phyloP scores from a whole-genome alignment of 495 filamentous ascomycete genomes.

The Talaromyces wortmannii region DNA sequence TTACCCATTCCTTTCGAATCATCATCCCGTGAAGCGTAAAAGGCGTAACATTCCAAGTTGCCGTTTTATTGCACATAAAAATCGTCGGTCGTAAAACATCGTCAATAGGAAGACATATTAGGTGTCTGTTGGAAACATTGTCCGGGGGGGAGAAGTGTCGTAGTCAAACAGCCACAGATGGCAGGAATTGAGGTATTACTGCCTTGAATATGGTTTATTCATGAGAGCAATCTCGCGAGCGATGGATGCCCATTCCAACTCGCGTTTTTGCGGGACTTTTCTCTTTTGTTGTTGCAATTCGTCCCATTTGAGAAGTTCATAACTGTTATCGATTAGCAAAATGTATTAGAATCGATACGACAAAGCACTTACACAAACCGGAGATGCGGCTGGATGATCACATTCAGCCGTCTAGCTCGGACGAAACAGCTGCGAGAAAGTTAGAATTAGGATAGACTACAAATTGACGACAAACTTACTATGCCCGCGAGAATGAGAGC shows the following conservation, averaged over 20 bases:
- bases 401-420: constrained; percentile 76
- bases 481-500: constrained; percentile 85
- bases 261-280: constrained; percentile 49
- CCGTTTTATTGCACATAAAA: not conserved
- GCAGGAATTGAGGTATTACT: constrained; percentile 5
- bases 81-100: constrained; percentile 13
- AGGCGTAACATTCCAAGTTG: too few relatives aligned
- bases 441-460: not conserved
- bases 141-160: not conserved
- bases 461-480: constrained; percentile 44
- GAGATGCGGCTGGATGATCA: constrained; percentile 66
- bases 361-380: constrained; percentile 49
- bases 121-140: not conserved
- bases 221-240: constrained; percentile 87
- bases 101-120: not conserved
- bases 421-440: constrained; percentile 68
- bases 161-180: not conserved
- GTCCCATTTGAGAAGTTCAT: constrained; percentile 87
- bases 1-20: constrained; percentile 7
- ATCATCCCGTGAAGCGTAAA: constrained; percentile 14
- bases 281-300: constrained; percentile 49
- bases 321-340: constrained; percentile 16
- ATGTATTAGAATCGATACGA: not conserved
- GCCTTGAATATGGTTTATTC: constrained; percentile 82
- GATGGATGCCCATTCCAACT: constrained; percentile 87